Base-by-base conservation (phyloP, 2,329 filamentous ascomycete species). In the Tolypocladium capitatum region DNA sequence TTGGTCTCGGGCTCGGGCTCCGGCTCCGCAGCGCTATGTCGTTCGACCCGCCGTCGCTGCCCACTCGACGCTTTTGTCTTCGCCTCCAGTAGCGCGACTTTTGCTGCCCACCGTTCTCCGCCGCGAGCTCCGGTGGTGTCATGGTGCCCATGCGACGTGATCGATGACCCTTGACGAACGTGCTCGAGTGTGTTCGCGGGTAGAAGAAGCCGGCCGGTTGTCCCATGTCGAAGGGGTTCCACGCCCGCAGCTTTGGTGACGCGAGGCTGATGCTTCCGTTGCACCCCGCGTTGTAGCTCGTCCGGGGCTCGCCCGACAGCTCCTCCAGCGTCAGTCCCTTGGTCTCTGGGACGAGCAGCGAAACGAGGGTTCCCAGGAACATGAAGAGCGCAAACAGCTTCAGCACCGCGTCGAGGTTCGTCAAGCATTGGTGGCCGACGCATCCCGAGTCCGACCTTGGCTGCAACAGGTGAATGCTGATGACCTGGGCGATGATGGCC, bases 311-410 rank as follows among this genome's bases (percentile, higher is more conserved):
- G 10, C 81, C 82, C 1, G 81, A 75, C 16, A 88, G 67, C 53
- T 82, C 76, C 60, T 88, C 86, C 38, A 92, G 69, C 0, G 84
- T 87, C 61, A 80, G 73, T 1, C 83, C 75, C 68, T 84, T 88
- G 0, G 83, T 89, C 66, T 89, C 86, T 0, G 84, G 84, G 21
- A 90, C 80, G n/a, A 91, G 66, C 4, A 89, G 68, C 1, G 81
- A 81, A 3, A 79, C 78, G 43, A 86, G 64, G 43, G 78, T 75
- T 33, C 86, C 86, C 46, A 76, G 74, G 6, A 90, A 71, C 86
- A 89, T 90, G 70, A 91, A 89, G 10, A 87, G 70, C 0, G 84
- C 83, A 63, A 86, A 89, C 34, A 89, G 83, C 61, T 87, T 74
- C 69, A 91, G 81, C 34, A 90, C 75, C 48, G 83, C 80, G 61